These are phyloP conservation scores for Dactylellina drechsleri DNA, from an alignment of 2,329 filamentous ascomycete genomes.

Conservation along the genomic window DNA sequence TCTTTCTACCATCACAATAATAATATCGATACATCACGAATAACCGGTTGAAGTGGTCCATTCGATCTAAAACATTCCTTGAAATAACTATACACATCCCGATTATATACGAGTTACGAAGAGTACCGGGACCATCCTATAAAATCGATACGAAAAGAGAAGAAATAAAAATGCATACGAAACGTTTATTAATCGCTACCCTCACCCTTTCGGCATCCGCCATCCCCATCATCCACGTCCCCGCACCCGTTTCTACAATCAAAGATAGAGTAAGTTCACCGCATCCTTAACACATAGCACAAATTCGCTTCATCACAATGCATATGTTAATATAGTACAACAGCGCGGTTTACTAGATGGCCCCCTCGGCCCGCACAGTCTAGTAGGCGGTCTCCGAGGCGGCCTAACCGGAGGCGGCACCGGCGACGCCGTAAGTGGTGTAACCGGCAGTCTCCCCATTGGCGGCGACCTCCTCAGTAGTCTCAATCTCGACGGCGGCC, in stretches of 20 bases:
- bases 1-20: neutral
- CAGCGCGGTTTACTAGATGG: constrained; percentile 32
- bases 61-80: neutral
- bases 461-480: constrained; percentile 18
- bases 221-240: constrained; percentile 16
- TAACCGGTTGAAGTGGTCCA: too few relatives aligned
- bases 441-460: constrained; percentile 3
- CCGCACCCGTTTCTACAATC: neutral
- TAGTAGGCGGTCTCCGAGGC: constrained; percentile 30
- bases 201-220: constrained; percentile 22
- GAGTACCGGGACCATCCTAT: neutral
- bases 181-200: constrained; percentile 15
- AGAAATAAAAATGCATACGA: constrained; percentile 30
- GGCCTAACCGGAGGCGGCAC: constrained; percentile 22
- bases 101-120: neutral
- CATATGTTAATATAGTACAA: neutral
- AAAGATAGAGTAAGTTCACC: constrained; percentile 23
- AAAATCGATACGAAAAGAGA: too few relatives aligned
- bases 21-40: too few relatives aligned
- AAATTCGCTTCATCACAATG: neutral
- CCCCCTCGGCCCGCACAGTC: constrained; percentile 19
- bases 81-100: neutral
- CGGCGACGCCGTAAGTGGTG: constrained; percentile 6
- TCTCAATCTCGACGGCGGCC: constrained; percentile 20
- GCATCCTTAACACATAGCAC: neutral